Evolutionary conservation across 495 filamentous ascomycete genomes (phyloP), one percentile per base, ranked within the genome.

Genomic region (Astrothelium macrocarpum): DNA sequence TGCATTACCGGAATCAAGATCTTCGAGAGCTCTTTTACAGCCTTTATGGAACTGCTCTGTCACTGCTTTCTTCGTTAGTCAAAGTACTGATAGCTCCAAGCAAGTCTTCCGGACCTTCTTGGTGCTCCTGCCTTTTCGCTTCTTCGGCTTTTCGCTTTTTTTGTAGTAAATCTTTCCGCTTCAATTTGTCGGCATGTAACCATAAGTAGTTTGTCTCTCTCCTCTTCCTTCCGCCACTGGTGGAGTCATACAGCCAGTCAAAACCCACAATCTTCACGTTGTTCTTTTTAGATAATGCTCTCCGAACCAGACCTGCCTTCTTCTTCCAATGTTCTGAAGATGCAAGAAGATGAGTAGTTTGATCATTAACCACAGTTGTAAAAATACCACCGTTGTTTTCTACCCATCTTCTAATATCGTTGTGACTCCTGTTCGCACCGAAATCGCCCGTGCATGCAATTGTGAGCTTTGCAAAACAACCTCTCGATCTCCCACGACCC

Each of bases 231-330:
- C 45, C 59, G 1, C 66, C 64, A 23, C 76, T 65, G 0, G 86
- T 65, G 0, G 75, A 79, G 23, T 87, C 83, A 64, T 82, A 79
- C 1, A 88, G 71, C 85, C 85, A 89, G 68, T 87, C 85, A 31
- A 76, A 82, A 10, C 73, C 75, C 18, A 89, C 83, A 31, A 89
- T 83, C 3, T 78, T 75, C 63, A 84, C 69, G 2, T 71, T 72
- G 9, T 65, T 67, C 1, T 9, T 49, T 5, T 28, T 62, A 28
- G 16, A 46, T 25, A 59, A n/a, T 3, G 65, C 68, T 1, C 18
- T 31, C 31, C 32, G 25, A 20, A 70, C 49, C 18, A 26, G 32
- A 14, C 64, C 61, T 14, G 69, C 71, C 36, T 79, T 73, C 26
- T 76, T 72, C 62, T 78, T 78, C 63, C 75, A 87, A 1, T 81